Evolutionary conservation across 2,329 filamentous ascomycete species (phyloP).

Genomic region (Xylariomycetidae sp.): DNA sequence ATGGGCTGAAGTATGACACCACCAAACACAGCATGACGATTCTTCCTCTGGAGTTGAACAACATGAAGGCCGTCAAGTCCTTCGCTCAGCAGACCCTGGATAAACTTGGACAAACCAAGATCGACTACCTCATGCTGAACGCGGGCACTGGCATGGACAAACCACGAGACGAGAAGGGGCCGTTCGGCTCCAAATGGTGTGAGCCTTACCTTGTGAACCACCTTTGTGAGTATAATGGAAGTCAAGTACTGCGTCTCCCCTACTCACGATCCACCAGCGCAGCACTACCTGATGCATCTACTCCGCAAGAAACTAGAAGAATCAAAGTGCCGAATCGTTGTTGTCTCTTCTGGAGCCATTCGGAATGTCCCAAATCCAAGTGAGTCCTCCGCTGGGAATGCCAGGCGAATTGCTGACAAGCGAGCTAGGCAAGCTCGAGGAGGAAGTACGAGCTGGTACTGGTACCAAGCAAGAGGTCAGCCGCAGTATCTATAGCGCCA

Average conservation of each 20-base stretch:
- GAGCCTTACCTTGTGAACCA: constrained; percentile 47
- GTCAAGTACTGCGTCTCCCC: not conserved
- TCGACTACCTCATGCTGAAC: constrained; percentile 46
- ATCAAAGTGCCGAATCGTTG: constrained; percentile 40
- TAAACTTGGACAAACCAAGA: constrained; percentile 32
- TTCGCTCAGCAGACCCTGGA: constrained; percentile 41
- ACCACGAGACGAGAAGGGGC: constrained; percentile 28
- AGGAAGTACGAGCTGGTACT: constrained; percentile 28
- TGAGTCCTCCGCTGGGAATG: no score
- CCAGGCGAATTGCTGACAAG: constrained; percentile 4
- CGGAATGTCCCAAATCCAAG: constrained; percentile 33
- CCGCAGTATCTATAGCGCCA: constrained; percentile 35
- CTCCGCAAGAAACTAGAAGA: constrained; percentile 40
- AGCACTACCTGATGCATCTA: constrained; percentile 47
- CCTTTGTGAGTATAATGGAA: constrained; percentile 33
- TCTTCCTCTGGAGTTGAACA: constrained; percentile 41
- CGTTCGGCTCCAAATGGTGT: constrained; percentile 42
- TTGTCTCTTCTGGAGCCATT: constrained; percentile 46
- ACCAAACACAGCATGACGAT: constrained; percentile 35
- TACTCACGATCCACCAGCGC: constrained; percentile 29
- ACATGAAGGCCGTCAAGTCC: constrained; percentile 36
- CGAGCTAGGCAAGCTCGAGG: constrained; percentile 17
- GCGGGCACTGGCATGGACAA: constrained; percentile 36
- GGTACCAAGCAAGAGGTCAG: constrained; percentile 19
- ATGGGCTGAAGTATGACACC: constrained; percentile 35